Evolutionary conservation across 2,329 filamentous ascomycete genomes (phyloP).

Genomic region (Lizonia empirigonia): DNA sequence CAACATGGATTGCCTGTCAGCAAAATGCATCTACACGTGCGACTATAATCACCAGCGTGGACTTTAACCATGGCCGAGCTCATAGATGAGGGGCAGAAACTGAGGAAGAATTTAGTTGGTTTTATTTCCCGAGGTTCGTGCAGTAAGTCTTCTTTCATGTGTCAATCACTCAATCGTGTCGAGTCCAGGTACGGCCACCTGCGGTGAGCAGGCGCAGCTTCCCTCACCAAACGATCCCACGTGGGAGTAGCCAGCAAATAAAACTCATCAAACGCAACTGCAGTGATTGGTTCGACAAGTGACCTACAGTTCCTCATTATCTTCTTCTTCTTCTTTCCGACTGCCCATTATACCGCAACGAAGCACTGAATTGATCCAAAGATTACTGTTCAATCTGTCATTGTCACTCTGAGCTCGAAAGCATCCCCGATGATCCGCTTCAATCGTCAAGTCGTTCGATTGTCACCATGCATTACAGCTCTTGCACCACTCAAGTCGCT

Average conservation of each 20-base stretch:
- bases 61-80: background rate
- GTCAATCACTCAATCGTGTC: background rate
- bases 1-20: no score
- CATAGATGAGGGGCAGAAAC: background rate
- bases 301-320: background rate
- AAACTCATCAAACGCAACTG: background rate
- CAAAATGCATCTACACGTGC: no score
- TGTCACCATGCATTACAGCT: background rate
- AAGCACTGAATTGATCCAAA: background rate
- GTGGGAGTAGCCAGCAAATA: background rate
- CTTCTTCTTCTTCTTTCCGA: no score
- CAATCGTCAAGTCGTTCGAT: background rate
- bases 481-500: background rate
- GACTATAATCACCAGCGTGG: background rate
- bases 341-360: no score
- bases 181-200: no score
- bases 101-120: background rate
- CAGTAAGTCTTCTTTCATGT: background rate
- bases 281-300: background rate
- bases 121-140: no score
- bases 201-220: background rate
- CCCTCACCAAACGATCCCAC: background rate
- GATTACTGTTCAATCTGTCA: background rate
- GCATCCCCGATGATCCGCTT: background rate
- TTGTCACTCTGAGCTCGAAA: background rate